Conservation (phyloP, 331 rosid genomes). For the Malus hybrid region DNA sequence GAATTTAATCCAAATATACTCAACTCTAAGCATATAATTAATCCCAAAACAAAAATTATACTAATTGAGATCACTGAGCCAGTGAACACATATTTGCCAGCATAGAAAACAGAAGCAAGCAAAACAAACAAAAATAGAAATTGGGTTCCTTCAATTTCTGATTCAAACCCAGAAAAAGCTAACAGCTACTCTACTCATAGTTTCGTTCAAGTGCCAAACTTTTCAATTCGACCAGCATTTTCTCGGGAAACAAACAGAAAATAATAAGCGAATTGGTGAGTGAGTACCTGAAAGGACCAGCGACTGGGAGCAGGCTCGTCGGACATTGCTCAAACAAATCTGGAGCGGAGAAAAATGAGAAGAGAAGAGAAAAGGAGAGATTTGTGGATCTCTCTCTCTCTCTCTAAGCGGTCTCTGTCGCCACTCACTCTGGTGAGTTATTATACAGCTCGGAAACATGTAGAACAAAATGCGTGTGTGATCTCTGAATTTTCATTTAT, state of each 20-base stretch:
- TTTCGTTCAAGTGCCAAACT: neutral
- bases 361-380: slow-evolving; percentile 1
- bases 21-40: neutral
- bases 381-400: neutral
- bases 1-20: neutral
- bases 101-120: neutral
- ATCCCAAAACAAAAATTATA: neutral
- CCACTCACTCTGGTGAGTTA: neutral
- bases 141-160: neutral
- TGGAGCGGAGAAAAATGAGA: slow-evolving; percentile 4
- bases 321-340: slow-evolving; percentile 33
- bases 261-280: neutral
- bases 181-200: neutral
- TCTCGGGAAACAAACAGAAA: slow-evolving; percentile 8
- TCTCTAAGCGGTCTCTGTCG: neutral
- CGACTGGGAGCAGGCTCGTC: slow-evolving; percentile 64
- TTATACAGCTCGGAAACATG: neutral
- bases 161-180: neutral
- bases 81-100: neutral
- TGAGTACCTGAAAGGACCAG: slow-evolving; percentile 71
- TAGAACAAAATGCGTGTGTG: neutral
- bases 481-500: neutral
- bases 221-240: neutral
- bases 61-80: neutral
- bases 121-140: neutral